Conservation (phyloP, 2,329 filamentous ascomycete genomes). For the Emericellopsis cladophorae region DNA sequence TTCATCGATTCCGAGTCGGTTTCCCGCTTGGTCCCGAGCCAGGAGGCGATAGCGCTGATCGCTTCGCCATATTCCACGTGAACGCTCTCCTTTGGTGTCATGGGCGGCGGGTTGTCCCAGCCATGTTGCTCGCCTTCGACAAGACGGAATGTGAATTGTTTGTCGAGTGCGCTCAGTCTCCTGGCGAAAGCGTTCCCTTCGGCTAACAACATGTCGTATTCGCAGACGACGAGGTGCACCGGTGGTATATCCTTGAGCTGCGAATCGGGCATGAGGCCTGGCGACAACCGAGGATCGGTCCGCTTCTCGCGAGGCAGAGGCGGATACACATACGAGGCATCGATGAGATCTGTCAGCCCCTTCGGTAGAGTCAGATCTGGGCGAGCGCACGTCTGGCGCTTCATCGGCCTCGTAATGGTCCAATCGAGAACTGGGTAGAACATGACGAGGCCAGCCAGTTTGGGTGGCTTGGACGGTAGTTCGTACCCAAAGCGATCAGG, state of each 20-base stretch:
- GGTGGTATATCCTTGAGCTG: conserved; percentile 38
- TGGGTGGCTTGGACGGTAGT: conserved; percentile 21
- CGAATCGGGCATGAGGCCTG: conserved; percentile 40
- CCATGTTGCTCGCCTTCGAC: conserved; percentile 32
- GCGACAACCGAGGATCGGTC: conserved; percentile 42
- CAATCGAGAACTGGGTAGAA: conserved; percentile 54
- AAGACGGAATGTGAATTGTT: conserved; percentile 24
- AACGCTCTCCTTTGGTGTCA: conserved; percentile 29
- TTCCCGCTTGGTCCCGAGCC: conserved; percentile 24
- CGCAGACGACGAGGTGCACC: conserved; percentile 47
- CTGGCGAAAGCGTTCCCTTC: conserved; percentile 50
- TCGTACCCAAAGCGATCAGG: conserved; percentile 25
- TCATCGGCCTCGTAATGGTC: conserved; percentile 40
- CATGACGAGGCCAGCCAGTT: conserved; percentile 38
- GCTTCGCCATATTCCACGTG: conserved; percentile 32
- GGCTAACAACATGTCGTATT: conserved; percentile 51
- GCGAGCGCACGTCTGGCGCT: conserved; percentile 36
- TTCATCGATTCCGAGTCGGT: conserved; percentile 20
- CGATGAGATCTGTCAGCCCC: conserved; percentile 48
- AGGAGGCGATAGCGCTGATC: conserved; percentile 24
- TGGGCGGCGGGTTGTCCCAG: conserved; percentile 34
- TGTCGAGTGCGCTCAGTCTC: conserved; percentile 29
- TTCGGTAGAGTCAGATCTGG: conserved; percentile 47
- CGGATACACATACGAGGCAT: conserved; percentile 47
- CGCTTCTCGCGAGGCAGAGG: conserved; percentile 29